Evolutionary conservation across 2,329 filamentous ascomycete genomes (phyloP), one percentile per base, ranked within the genome.

Genomic region (Ascocoryne sarcoides): DNA sequence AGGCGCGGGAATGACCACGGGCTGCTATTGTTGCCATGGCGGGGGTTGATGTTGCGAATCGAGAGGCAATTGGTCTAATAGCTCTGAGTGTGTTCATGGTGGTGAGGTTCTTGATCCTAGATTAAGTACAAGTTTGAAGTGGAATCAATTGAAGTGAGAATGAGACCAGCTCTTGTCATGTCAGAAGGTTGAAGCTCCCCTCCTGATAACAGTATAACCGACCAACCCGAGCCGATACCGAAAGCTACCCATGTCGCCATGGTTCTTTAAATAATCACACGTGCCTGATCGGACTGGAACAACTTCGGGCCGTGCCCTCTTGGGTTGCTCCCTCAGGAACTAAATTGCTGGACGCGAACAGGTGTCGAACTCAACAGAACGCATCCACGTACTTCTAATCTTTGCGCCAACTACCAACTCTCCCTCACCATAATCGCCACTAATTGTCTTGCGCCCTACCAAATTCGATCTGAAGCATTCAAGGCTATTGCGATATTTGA

Each of bases 61-160:
- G 45, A 29, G 53, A 59, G 47, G 49, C 50, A 46, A 57, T 49
- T 36, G 55, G 54, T 48, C 51, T 55, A 34, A 56, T 37, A 35
- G 36, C 34, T 49, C 43, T 51, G 35, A 59, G 38, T 38, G 53
- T 43, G 43, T 55, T 54, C 57, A 60, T 59, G 23, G 30, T 51
- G 45, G 20, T 28, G 4, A 29, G 10, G 9, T 16, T 40, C n/a
- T n/a, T n/a, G n/a, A n/a, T n/a, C n/a, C n/a, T n/a, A n/a, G n/a
- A n/a, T n/a, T 17, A 32, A 15, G 9, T 15, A 3, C 30, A 32
- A n/a, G 28, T 17, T 37, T 28, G 19, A 26, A 31, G 32, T 32
- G 21, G 9, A 21, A 32, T n/a, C 20, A 34, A 18, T 20, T 17
- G 19, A n/a, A 21, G 10, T 10, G 15, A 32, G 17, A 32, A 20